Base-by-base conservation (phyloP, 2,329 filamentous ascomycete species). In the Monilinia laxa region DNA sequence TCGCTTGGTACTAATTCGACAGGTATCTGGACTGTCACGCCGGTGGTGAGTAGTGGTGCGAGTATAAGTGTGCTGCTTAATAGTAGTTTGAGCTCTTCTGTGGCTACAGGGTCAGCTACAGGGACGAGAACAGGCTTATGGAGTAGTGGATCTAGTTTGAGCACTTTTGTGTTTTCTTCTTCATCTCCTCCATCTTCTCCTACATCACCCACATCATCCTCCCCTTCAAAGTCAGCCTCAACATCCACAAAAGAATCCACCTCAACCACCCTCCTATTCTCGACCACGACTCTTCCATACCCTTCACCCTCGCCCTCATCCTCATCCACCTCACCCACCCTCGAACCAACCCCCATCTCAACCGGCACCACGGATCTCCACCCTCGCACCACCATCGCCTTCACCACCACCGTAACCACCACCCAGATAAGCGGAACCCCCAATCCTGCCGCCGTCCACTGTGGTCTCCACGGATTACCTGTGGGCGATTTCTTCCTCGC, bases 401-500 rank as follows among this genome's bases (percentile, higher is more conserved):
- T 75, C 18, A 79, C 77, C 11, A 72, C 71, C 23, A 79, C 76
- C 10, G 70, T 79, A 31, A 70, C 73, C 16, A 72, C 71, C 18
- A 68, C 70, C 64, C 70, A 73, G 35, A 70, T 73, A 0, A 75
- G 75, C 9, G 78, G 78, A 3, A 71, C 72, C 18, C 78, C 79
- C 1, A 70, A 69, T 49, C 69, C 72, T 1, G 66, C 66, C 4
- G 71, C 71, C 25, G 65, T 73, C 1, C 78, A 80, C 70, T 81
- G 79, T 68, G 79, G 79, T 56, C 74, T 81, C 11, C 76, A 77
- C 31, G 79, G 79, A 25, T 59, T 72, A 65, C 73, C 77, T 0
- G 71, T 74, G 2, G 78, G 77, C 11, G 73, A 74, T 65, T 80
- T 75, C 68, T 79, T 80, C 68, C 69, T 81, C 2, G 78, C 76